Conservation (phyloP, 768 basidiomycete species). For the Terana coerulea region DNA sequence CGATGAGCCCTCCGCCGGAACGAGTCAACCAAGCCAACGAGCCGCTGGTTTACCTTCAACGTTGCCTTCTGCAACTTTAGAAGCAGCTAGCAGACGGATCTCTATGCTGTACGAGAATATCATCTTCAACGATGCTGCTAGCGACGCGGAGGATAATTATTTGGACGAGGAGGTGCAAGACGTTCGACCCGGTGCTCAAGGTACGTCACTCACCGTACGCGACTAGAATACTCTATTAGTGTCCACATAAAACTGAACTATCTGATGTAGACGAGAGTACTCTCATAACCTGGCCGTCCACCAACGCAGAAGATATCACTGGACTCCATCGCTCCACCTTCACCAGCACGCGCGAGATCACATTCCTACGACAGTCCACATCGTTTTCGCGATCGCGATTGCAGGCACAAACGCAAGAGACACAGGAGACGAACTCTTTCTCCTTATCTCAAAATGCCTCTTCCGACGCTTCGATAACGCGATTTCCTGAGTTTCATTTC, state of each 20-base stretch:
- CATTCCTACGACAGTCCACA: constrained; percentile 19
- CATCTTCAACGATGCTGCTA: constrained; percentile 53
- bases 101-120: constrained; percentile 68
- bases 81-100: constrained; percentile 65
- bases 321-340: background rate
- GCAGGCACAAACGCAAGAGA: constrained; percentile 30
- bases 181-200: background rate
- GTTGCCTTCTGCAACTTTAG: constrained; percentile 53
- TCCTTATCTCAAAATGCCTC: constrained; percentile 28
- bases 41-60: too few species aligned
- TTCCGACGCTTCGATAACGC: constrained; percentile 67
- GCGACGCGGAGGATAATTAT: constrained; percentile 26
- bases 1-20: background rate
- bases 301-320: constrained; percentile 23
- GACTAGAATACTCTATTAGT: background rate
- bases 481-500: constrained; percentile 75
- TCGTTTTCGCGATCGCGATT: constrained; percentile 12
- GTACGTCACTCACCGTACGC: background rate
- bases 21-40: too few species aligned
- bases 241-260: too few species aligned
- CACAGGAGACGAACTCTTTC: constrained; percentile 47
- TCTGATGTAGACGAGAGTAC: constrained; percentile 41
- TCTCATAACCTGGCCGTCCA: constrained; percentile 57
- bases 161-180: constrained; percentile 14
- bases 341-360: constrained; percentile 6